Evolutionary conservation across 2,329 filamentous ascomycete species (phyloP), one percentile per base, ranked within the genome.

Genomic region (Pseudogymnoascus sp.): DNA sequence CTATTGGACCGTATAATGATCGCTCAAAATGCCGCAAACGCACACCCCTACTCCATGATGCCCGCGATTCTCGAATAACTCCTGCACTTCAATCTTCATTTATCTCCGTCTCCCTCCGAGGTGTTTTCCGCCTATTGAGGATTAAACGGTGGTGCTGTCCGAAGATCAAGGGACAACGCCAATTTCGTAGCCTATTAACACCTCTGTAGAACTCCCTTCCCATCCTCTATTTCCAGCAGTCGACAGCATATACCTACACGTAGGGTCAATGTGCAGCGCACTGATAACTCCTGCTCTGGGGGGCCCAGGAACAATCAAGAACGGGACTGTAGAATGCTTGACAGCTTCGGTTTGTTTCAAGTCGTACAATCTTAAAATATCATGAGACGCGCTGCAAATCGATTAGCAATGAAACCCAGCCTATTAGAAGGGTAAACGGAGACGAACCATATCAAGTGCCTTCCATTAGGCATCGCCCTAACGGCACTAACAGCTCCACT

Each of bases 111-210:
- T 20, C 28, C 14, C 22, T 28, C 37, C 3, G 7, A n/a, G 9
- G 28, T 16, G 25, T 18, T 50, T 16, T 6, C 25, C 22, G 20
- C 20, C 39, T 14, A 14, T 1, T 50, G 25, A 33, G n/a, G 25
- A 54, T 14, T 6, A 54, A 54, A 18, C 28, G 33, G 11, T 20
- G 11, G 28, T 11, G 28, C 4, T 9, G 2, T 54, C 28, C 12
- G 25, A 33, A 54, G 28, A 54, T 54, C 47, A 54, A 33, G 28
- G 47, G 47, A 54, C 11, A 33, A 58, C 12, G 37, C 69, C 69
- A 50, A 99, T 96, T 76, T 99, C 94, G 74, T 99, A 99, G 14
- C 94, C 94, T 60, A 99, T 84, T 63, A 99, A 74, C 0, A 94
- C 91, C 76, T 99, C 94, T 0, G 94, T 97, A 36, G 83, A 87